phyloP scores from a whole-genome alignment of 1,284 basidiomycete genomes.

The Taiwanofungus camphoratus region DNA sequence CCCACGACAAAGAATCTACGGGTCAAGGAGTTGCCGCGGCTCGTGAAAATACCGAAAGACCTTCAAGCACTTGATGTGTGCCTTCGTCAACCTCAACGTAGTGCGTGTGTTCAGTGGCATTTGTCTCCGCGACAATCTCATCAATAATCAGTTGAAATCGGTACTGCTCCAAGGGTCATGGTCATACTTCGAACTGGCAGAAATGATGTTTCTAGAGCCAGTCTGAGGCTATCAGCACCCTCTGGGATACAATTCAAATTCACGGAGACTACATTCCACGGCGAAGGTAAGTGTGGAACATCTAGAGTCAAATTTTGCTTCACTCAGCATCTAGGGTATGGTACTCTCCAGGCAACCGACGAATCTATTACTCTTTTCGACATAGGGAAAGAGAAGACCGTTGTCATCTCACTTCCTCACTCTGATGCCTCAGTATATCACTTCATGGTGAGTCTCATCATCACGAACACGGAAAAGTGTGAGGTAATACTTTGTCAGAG shows the following conservation, averaged over 20 bases:
- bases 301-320: neutral
- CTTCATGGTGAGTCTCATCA: conserved; percentile 41
- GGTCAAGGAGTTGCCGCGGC: conserved; percentile 25
- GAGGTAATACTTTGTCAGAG: conserved; percentile 36
- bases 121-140: neutral
- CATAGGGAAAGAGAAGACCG: conserved; percentile 36
- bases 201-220: conserved; percentile 50
- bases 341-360: conserved; percentile 31
- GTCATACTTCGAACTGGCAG: conserved; percentile 59
- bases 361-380: conserved; percentile 43
- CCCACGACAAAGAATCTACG: conserved; percentile 21
- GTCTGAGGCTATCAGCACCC: conserved; percentile 47
- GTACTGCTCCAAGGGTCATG: conserved; percentile 47
- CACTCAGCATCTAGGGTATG: conserved; percentile 7
- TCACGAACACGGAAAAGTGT: neutral
- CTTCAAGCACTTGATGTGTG: conserved; percentile 52
- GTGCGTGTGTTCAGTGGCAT: conserved; percentile 35
- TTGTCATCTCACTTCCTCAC: conserved; percentile 57
- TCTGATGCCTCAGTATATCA: conserved; percentile 51
- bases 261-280: conserved; percentile 36
- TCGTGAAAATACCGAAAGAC: conserved; percentile 59
- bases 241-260: conserved; percentile 47
- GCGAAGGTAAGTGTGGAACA: conserved; percentile 27
- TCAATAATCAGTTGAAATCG: conserved; percentile 55
- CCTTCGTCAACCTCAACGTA: conserved; percentile 52